Conservation (phyloP, 2,329 filamentous ascomycete genomes). For the Aureobasidium mangrovei region DNA sequence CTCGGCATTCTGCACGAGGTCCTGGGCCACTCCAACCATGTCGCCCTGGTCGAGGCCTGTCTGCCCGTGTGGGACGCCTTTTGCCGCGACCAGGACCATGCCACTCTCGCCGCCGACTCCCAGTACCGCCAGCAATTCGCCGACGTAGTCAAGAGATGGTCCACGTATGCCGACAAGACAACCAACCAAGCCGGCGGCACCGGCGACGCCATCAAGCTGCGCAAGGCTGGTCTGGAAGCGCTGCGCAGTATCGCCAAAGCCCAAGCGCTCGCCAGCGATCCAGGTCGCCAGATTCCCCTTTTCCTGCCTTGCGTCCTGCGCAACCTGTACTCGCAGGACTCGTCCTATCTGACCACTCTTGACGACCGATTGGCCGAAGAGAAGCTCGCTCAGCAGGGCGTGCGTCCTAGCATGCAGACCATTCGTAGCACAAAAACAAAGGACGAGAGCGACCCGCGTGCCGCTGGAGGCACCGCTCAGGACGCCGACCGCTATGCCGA, state of each 20-base stretch:
- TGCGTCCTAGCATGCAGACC: conserved; percentile 68
- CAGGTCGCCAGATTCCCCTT: conserved; percentile 64
- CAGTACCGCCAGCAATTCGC: conserved; percentile 76
- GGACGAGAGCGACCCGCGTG: conserved; percentile 53
- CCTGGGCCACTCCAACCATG: conserved; percentile 67
- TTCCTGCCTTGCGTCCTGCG: conserved; percentile 79
- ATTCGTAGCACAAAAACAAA: conserved; percentile 60
- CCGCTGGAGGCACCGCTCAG: conserved; percentile 69
- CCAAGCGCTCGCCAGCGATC: conserved; percentile 66
- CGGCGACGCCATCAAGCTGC: conserved; percentile 61
- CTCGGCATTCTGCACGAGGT: conserved; percentile 77
- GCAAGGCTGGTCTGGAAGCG: conserved; percentile 53
- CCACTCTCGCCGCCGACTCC: conserved; percentile 76
- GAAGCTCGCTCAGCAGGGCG: conserved; percentile 33
- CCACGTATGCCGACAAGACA: conserved; percentile 64
- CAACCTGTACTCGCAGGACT: conserved; percentile 70
- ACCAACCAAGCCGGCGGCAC: conserved; percentile 38
- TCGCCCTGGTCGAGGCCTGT: conserved; percentile 87
- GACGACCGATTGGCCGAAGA: conserved; percentile 49
- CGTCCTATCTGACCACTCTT: conserved; percentile 60
- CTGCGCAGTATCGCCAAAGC: conserved; percentile 71
- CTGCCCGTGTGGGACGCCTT: conserved; percentile 80
- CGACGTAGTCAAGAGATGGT: conserved; percentile 70
- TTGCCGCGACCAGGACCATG: conserved; percentile 79
- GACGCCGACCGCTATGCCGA: conserved; percentile 87